Conservation (phyloP, 1,284 basidiomycete genomes). For the Ganoderma multipileum region DNA sequence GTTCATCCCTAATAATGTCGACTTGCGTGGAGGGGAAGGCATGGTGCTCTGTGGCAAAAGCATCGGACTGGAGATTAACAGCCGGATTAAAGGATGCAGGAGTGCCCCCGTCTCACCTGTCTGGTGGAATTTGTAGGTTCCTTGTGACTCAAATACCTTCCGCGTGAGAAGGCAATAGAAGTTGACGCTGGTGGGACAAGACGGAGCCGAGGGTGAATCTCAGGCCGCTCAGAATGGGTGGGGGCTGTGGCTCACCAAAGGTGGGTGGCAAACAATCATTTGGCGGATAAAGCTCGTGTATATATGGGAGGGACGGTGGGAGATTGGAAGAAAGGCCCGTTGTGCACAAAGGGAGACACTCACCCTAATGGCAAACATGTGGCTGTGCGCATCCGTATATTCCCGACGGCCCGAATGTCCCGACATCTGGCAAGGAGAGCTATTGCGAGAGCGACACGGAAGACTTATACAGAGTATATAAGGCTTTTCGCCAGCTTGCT, state of each 20-base stretch:
- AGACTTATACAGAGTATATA: background rate
- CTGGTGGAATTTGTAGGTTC: background rate
- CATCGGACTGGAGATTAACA: too few species aligned
- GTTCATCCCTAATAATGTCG: constrained; percentile 9
- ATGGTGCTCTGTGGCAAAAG: background rate
- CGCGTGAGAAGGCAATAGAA: background rate
- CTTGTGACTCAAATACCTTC: background rate
- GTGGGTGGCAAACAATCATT: background rate
- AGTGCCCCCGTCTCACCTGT: too few species aligned
- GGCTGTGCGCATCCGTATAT: background rate
- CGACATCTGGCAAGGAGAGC: too few species aligned
- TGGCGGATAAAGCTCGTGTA: background rate
- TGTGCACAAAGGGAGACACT: background rate
- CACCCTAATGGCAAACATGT: background rate
- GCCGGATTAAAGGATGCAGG: too few species aligned
- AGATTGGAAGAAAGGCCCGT: background rate
- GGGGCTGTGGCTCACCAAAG: background rate
- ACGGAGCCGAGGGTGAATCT: background rate
- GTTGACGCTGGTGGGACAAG: background rate
- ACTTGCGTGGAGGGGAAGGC: constrained; percentile 1
- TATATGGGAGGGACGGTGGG: background rate
- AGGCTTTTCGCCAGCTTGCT: background rate
- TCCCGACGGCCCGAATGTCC: background rate
- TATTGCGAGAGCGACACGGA: background rate
- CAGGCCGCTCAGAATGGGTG: background rate